These are phyloP conservation scores for Auriculariales sp. DNA, from an alignment of 768 basidiomycete species.

Conservation along the genomic window DNA sequence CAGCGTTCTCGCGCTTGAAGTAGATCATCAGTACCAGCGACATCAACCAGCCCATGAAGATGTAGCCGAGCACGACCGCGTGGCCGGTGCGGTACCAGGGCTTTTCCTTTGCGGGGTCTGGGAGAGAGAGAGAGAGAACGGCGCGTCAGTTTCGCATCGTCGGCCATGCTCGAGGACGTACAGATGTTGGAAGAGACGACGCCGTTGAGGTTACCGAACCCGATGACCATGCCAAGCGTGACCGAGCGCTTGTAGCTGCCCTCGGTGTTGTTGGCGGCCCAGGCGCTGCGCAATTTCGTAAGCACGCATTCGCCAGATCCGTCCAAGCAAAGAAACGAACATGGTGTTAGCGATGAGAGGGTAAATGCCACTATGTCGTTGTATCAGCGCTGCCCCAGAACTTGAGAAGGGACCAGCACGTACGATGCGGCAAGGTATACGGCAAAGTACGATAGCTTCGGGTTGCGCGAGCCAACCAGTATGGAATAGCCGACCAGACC, in stretches of 20 bases:
- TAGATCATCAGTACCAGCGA: slow-evolving; percentile 26
- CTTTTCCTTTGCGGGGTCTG: slow-evolving; percentile 50
- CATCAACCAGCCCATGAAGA: slow-evolving; percentile 42
- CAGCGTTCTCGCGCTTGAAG: slow-evolving; percentile 46
- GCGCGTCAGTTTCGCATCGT: not conserved
- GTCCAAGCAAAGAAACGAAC: slow-evolving; percentile 19
- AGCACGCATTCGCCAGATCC: slow-evolving; percentile 8
- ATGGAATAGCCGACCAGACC: slow-evolving; percentile 53
- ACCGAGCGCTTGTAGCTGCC: slow-evolving; percentile 67
- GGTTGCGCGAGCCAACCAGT: slow-evolving; percentile 42
- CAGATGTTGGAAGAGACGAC: slow-evolving; percentile 63
- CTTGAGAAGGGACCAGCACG: slow-evolving; percentile 16
- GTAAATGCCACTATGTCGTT: slow-evolving; percentile 47
- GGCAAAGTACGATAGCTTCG: slow-evolving; percentile 56
- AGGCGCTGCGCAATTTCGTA: slow-evolving; percentile 29
- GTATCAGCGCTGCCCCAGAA: not conserved
- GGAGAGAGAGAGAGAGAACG: not conserved
- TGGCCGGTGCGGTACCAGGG: slow-evolving; percentile 63
- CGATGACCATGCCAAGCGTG: slow-evolving; percentile 51
- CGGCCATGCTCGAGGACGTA: slow-evolving; percentile 20
- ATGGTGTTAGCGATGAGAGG: slow-evolving; percentile 54
- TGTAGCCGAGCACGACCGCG: slow-evolving; percentile 59
- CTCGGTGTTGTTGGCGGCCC: slow-evolving; percentile 63
- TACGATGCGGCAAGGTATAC: slow-evolving; percentile 57
- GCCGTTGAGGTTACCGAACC: slow-evolving; percentile 50